Base-by-base conservation (phyloP, 2,329 filamentous ascomycete species). In the Calonectria pseudoreteaudii region DNA sequence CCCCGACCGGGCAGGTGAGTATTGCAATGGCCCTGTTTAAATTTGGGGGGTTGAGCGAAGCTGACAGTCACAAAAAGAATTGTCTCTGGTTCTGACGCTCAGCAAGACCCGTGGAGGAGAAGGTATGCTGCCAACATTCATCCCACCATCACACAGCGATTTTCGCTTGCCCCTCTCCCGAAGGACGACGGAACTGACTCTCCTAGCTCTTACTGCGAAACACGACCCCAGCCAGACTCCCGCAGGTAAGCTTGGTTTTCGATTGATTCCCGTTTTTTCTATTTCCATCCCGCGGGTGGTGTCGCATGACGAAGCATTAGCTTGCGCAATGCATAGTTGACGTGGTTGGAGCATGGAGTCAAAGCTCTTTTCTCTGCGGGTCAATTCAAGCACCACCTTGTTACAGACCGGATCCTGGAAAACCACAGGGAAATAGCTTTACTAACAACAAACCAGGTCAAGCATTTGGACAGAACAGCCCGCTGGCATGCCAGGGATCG, bases 1-100 rank as follows among this genome's bases (percentile, higher is more conserved):
- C 71, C 77, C 44, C 76, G 79, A 41, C 77, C 78, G 56, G 77
- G 74, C 53, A 78, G 80, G 82, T 82, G 79, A 75, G 79, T 53
- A n/a, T 26, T 58, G n/a, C 44, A 20, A 28, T 26, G 7, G 14
- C 7, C 18, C 30, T 28, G n/a, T 14, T 10, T 20, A 6, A 52
- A 36, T 30, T 36, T 23, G 11, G 8, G 8, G 20, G 26, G 23
- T 52, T 28, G 62, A 44, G 7, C 13, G 20, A 50, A 30, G 34
- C 74, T 80, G 50, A 80, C 72, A 49, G 28, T 47, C 16, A n/a
- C 18, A 62, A 79, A 74, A 52, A 75, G 74, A 56, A 80, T 80
- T 72, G 71, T 74, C 67, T 78, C 77, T 6, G 71, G 71, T 28
- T 74, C 79, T 50, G 78, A 80, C 28, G 69, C 68, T 28, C 72